Conservation (phyloP, 2,329 filamentous ascomycete species). For the Cercospora brassicicola region DNA sequence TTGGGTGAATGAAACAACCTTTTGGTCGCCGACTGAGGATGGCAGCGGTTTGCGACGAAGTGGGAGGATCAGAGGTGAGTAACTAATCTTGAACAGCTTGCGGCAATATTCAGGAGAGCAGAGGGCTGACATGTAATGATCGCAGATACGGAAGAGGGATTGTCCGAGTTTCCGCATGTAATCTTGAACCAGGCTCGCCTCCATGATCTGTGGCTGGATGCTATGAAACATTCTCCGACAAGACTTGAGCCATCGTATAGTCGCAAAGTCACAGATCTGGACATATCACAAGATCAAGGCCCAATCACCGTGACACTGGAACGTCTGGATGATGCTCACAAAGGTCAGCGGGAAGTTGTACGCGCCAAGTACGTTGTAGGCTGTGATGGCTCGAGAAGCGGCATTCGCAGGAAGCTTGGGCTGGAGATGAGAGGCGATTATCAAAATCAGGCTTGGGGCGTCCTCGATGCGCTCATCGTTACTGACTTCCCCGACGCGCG, state of each 20-base stretch:
- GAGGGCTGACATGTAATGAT: neutral
- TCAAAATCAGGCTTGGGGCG: conserved; percentile 41
- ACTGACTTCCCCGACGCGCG: conserved; percentile 55
- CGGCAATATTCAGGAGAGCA: neutral
- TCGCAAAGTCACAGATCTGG: conserved; percentile 28
- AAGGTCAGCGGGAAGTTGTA: conserved; percentile 35
- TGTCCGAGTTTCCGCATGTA: conserved; percentile 65
- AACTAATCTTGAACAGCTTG: neutral
- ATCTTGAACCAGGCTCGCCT: conserved; percentile 71
- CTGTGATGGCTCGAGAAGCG: conserved; percentile 40
- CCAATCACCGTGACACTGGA: conserved; percentile 54
- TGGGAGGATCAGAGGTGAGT: conserved; percentile 54
- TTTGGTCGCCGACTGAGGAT: conserved; percentile 61
- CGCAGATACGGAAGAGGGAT: conserved; percentile 59
- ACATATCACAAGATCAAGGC: conserved; percentile 42
- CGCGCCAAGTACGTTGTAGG: conserved; percentile 40
- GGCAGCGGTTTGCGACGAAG: conserved; percentile 57
- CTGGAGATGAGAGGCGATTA: conserved; percentile 41
- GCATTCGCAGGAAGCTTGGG: conserved; percentile 35
- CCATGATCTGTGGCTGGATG: conserved; percentile 51
- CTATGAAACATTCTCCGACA: conserved; percentile 37
- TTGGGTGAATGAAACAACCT: conserved; percentile 63
- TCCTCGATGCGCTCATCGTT: conserved; percentile 39
- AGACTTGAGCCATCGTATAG: conserved; percentile 37
- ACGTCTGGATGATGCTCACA: conserved; percentile 39